Base-by-base conservation (phyloP, 352 stramenopile genomes). In the Phytophthora pini region DNA sequence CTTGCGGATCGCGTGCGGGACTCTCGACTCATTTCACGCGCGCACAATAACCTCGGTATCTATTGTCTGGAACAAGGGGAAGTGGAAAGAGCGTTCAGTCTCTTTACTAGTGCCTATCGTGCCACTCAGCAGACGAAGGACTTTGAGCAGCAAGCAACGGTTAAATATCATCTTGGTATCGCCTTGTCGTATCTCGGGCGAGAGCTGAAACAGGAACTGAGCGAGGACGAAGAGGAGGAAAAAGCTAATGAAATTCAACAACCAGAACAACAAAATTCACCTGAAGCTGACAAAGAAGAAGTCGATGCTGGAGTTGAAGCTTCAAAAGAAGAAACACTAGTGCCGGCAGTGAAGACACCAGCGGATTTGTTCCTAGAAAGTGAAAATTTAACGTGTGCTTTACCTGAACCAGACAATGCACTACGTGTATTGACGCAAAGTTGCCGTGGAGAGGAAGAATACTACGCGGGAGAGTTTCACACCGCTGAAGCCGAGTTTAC, bases 91-190 rank as follows among this genome's bases (percentile, higher is more conserved):
- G 77, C 73, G 3, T 64, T 86, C 27, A 29, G 39, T 13, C 58
- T 79, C 15, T 84, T 85, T 22, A 45, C 77, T 15, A 61, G 61
- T 0, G 76, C 77, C 2, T 83, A 79, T 55, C 73, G 69, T 36
- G 65, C 61, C 20, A 60, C 70, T 2, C 46, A 73, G 7, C 49
- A 60, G 9, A 62, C 39, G 2, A 63, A 66, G 9, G 74, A 85
- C 49, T 62, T 74, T 1, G 43, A 74, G 9, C 65, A 82, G 7
- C 77, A 78, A 56, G 66, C 66, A 17, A 72, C 64, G 4, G 47
- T 79, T 1, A 80, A 72, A 59, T 86, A 83, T 26, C 77, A 87
- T 56, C 52, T 89, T n/a, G 75, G 75, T 0, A 46, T 81, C 31
- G 57, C 57, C 1, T 44, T 84, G 13, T 62, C 72, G 4, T 69